Evolutionary conservation across 139 green algal genomes (phyloP).

Genomic region (Haematococcus sp.): DNA sequence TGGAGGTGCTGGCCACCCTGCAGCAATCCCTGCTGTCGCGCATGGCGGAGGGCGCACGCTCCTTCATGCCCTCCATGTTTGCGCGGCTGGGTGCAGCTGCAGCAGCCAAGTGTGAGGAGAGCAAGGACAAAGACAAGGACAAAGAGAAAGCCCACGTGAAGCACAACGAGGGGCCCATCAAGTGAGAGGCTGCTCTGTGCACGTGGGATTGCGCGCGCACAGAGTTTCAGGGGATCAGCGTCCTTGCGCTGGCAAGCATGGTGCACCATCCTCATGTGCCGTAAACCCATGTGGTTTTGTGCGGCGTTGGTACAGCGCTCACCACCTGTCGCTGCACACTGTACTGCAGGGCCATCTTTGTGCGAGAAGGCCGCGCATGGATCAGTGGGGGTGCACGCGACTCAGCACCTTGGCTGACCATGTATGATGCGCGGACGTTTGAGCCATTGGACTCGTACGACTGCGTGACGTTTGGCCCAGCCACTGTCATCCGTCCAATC

Average conservation of each 20-base stretch:
- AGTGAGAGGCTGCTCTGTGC: constrained; percentile 9
- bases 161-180: constrained; percentile 23
- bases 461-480: constrained; percentile 25
- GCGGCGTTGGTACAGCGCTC: not conserved
- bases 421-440: constrained; percentile 36
- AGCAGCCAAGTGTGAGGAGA: not conserved
- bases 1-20: constrained; percentile 20
- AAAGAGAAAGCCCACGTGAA: not conserved
- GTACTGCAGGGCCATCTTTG: constrained; percentile 19
- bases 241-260: too few relatives aligned
- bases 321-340: constrained; percentile 2
- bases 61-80: too few relatives aligned
- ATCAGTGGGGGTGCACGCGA: constrained; percentile 26
- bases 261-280: too few relatives aligned
- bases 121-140: not conserved
- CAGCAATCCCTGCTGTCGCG: constrained; percentile 19
- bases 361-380: constrained; percentile 34
- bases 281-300: too few relatives aligned
- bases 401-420: constrained; percentile 33
- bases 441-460: constrained; percentile 38
- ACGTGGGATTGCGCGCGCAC: too few relatives aligned
- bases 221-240: too few relatives aligned
- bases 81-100: too few relatives aligned
- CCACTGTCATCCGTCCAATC: constrained; percentile 26
- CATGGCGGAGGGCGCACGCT: not conserved